Conservation (phyloP, 1,284 basidiomycete genomes). For the Cutaneotrichosporon cyanovorans region DNA sequence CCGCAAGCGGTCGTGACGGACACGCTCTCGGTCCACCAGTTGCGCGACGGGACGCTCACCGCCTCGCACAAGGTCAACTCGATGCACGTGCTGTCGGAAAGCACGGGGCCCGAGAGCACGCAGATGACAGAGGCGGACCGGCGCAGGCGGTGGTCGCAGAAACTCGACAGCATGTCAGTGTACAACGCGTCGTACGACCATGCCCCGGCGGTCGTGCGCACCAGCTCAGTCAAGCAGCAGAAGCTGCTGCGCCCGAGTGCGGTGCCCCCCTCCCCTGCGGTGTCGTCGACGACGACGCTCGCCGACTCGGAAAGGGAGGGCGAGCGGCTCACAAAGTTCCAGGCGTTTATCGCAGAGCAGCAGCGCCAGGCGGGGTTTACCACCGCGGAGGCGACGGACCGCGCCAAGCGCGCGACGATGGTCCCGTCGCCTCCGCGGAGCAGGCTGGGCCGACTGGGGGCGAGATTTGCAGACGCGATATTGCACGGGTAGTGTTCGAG, state of each 20-base stretch:
- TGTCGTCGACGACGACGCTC: not conserved
- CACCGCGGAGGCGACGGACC: slow-evolving; percentile 23
- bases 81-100: not conserved
- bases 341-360: slow-evolving; percentile 33
- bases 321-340: slow-evolving; percentile 32
- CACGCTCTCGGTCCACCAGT: not conserved
- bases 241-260: too few species aligned
- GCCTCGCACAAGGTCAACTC: not conserved
- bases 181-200: not conserved
- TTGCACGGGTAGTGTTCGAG: not conserved
- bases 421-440: not conserved
- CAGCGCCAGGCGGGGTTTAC: slow-evolving; percentile 24
- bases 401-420: slow-evolving; percentile 6
- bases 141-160: not conserved
- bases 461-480: not conserved
- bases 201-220: too few species aligned
- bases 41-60: not conserved
- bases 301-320: slow-evolving; percentile 7
- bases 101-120: not conserved
- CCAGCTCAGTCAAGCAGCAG: too few species aligned
- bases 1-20: not conserved
- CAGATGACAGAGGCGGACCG: slow-evolving; percentile 3
- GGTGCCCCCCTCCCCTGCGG: too few species aligned
- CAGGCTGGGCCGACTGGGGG: not conserved
- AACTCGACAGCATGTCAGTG: not conserved